A percentile compares a stretch with the other conserved stretches of the same genome.
Evolutionary conservation across 2,329 filamentous ascomycete species (phyloP).

Genomic region (Cryphonectria radicalis): DNA sequence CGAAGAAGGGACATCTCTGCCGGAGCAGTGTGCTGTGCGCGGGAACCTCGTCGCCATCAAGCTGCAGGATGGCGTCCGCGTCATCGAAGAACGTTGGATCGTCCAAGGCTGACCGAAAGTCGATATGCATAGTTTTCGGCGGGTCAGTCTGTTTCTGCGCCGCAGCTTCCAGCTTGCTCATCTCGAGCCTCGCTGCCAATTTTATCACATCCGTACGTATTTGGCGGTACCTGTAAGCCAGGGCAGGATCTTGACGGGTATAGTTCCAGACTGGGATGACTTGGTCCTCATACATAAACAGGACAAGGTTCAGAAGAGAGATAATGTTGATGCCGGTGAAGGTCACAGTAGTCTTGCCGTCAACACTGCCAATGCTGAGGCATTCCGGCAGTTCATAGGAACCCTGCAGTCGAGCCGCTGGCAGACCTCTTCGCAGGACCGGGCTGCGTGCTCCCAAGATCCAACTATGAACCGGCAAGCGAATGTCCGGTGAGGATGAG

Average conservation of each 20-base stretch:
- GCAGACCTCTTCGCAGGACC: constrained; percentile 65
- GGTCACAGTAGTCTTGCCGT: constrained; percentile 60
- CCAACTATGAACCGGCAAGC: constrained; percentile 83
- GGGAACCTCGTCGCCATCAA: constrained; percentile 72
- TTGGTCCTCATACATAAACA: constrained; percentile 81
- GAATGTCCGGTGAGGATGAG: constrained; percentile 68
- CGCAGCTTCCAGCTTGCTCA: constrained; percentile 74
- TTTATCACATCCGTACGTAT: constrained; percentile 88
- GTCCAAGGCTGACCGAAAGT: constrained; percentile 71
- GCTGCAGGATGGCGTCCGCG: constrained; percentile 77
- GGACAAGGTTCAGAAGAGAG: constrained; percentile 76
- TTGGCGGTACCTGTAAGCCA: constrained; percentile 76
- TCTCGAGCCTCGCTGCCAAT: constrained; percentile 71
- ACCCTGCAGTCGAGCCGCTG: constrained; percentile 59
- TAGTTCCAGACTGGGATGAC: constrained; percentile 88
- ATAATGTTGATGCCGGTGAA: constrained; percentile 76
- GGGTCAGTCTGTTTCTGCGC: constrained; percentile 75
- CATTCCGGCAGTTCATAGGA: constrained; percentile 63
- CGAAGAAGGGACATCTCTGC: constrained; percentile 88
- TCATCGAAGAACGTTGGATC: constrained; percentile 76
- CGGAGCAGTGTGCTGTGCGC: constrained; percentile 82
- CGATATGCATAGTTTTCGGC: constrained; percentile 65
- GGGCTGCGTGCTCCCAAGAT: constrained; percentile 76
- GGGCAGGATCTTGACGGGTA: constrained; percentile 65
- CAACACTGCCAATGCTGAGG: constrained; percentile 57